Conservation (phyloP, 116 monocot genomes). For the Phalaenopsis hybrid region DNA sequence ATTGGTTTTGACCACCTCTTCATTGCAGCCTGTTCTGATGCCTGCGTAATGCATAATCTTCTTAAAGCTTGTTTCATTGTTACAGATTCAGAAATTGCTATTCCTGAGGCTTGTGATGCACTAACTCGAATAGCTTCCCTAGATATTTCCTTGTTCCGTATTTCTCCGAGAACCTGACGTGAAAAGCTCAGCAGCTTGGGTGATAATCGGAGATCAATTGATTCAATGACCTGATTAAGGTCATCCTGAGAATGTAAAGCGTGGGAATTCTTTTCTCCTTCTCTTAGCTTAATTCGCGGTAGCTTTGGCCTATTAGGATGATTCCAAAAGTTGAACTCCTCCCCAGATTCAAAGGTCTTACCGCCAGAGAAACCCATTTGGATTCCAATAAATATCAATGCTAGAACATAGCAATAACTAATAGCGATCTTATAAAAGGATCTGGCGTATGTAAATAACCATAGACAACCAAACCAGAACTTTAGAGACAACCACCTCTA, state of each 20-base stretch:
- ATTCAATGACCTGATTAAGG: constrained; percentile 5
- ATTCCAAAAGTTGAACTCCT: constrained; percentile 3
- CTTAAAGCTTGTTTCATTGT: constrained; percentile 17
- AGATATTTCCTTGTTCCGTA: background rate
- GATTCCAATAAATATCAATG: background rate
- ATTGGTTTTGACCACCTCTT: constrained; percentile 15
- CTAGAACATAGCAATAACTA: background rate
- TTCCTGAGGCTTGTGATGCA: background rate
- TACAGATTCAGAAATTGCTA: constrained; percentile 5
- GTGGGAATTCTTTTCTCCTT: background rate
- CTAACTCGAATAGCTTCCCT: constrained; percentile 3
- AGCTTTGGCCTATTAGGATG: constrained; percentile 2
- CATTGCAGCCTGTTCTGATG: constrained; percentile 21
- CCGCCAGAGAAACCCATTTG: constrained; percentile 12
- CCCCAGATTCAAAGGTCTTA: constrained; percentile 11
- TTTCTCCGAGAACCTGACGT: background rate
- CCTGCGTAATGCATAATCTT: constrained; percentile 19
- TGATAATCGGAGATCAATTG: background rate
- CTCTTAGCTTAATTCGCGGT: constrained; percentile 9
- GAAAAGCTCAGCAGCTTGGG: background rate
- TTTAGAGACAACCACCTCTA: background rate
- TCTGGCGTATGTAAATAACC: background rate
- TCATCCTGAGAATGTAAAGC: background rate
- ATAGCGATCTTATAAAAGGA: background rate
- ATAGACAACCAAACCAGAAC: background rate